Percentiles rank a stretch among this genome's conserved stretches.
phyloP scores from a whole-genome alignment of 1,139 yeast genomes.

The Candida sanyaensis region DNA sequence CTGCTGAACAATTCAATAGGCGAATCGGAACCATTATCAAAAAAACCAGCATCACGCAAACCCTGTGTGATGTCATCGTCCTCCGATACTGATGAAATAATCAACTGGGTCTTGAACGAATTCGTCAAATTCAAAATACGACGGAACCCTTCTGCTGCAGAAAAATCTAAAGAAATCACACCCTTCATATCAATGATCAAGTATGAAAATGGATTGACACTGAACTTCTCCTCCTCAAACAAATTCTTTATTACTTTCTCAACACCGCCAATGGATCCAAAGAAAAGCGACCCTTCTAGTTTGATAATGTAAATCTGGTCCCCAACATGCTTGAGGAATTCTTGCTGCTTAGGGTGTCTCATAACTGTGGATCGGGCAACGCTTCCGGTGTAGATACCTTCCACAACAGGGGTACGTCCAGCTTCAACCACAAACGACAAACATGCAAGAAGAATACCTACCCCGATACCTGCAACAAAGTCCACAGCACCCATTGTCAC shows the following conservation, averaged over 20 bases:
- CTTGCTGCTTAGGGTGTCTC: constrained; percentile 88
- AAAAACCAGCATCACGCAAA: constrained; percentile 69
- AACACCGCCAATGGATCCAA: constrained; percentile 92
- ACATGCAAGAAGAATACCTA: constrained; percentile 89
- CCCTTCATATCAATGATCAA: constrained; percentile 82
- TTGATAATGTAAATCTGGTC: constrained; percentile 87
- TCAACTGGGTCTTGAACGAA: constrained; percentile 68
- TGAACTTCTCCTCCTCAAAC: constrained; percentile 60
- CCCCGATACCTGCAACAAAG: constrained; percentile 88
- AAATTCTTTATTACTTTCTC: constrained; percentile 72
- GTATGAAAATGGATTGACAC: constrained; percentile 65
- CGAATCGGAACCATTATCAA: constrained; percentile 46
- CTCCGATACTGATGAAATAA: constrained; percentile 73
- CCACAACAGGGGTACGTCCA: constrained; percentile 78
- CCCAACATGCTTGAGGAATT: constrained; percentile 82
- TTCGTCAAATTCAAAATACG: constrained; percentile 78
- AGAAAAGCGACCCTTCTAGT: constrained; percentile 84
- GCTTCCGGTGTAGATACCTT: constrained; percentile 81
- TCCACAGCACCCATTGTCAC: constrained; percentile 95
- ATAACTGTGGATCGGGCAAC: constrained; percentile 92
- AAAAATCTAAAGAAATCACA: constrained; percentile 81
- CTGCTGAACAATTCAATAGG: constrained; percentile 67
- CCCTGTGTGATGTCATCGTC: constrained; percentile 64
- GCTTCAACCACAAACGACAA: constrained; percentile 90
- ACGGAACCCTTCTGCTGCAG: constrained; percentile 95